Evolutionary conservation across 2,329 filamentous ascomycete species (phyloP), one percentile per base, ranked within the genome.

Genomic region (Colletotrichum endophyticum): DNA sequence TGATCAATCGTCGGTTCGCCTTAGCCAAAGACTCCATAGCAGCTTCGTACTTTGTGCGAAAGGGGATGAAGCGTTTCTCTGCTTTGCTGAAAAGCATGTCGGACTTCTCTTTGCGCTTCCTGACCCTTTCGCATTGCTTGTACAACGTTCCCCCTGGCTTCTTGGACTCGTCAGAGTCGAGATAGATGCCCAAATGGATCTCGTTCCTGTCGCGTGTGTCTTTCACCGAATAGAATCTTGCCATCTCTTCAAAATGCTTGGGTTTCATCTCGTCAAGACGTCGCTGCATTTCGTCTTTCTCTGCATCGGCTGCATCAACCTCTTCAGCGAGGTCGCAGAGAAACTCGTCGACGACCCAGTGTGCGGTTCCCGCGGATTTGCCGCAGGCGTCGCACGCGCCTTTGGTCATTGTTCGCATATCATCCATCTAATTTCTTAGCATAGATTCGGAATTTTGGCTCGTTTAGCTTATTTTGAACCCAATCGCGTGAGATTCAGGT

Each of bases 391-490:
- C 19, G 39, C 16, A 44, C 8, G 39, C 39, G 39, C n/a, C 39
- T 44, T 5, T 16, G 16, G 36, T 44, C 36, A 5, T 44, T 44
- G 36, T 19, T 6, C 5, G 16, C 16, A 19, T 1, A 3, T 19
- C 36, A 9, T 44, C 8, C 36, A 44, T 44, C 16, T 19, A 19
- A 44, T 44, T 9, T 11, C 1, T 44, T n/a, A 44, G 39, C 39
- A 44, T 19, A n/a, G 2, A 8, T 44, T n/a, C 0, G 8, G 8
- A 6, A 5, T 0, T 11, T 0, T 0, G 39, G 39, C 19, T 44
- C 0, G 0, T 44, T n/a, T 44, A 0, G 19, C 39, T 44, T 11
- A 44, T 1, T 0, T 44, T 11, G 1, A 9, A 6, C 8, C 19
- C 19, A n/a, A 1, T 44, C 39, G 34, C 16, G 5, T 44, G 1